These are phyloP conservation scores for Meyerozyma elateridarum DNA, from an alignment of 1,139 yeast genomes.

Conservation along the genomic window DNA sequence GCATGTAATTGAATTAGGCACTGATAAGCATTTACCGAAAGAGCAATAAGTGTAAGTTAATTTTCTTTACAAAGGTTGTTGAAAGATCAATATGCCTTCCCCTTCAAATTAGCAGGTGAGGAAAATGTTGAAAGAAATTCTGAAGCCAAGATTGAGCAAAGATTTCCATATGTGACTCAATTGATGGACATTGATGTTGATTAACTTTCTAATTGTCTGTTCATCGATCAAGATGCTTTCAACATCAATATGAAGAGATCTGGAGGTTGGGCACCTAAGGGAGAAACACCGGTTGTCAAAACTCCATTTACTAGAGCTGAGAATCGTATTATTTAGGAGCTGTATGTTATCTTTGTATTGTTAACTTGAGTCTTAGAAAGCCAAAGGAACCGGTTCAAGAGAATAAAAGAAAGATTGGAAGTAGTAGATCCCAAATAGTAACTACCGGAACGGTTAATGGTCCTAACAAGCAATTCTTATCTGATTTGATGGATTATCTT, in stretches of 20 bases:
- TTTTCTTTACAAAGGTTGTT: slow-evolving; percentile 3
- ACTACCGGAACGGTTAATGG: slow-evolving; percentile 6
- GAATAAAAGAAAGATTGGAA: slow-evolving; percentile 1
- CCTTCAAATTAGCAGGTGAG: slow-evolving; percentile 6
- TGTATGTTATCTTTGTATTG: slow-evolving; percentile 5
- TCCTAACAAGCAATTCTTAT: slow-evolving; percentile 6
- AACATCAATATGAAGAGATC: slow-evolving; percentile 5
- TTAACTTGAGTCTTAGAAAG: slow-evolving; percentile 6
- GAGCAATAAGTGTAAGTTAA: slow-evolving; percentile 5
- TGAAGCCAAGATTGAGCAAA: slow-evolving; percentile 1
- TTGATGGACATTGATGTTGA: slow-evolving; percentile 1
- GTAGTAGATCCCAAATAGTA: background rate
- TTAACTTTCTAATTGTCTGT: slow-evolving; percentile 5
- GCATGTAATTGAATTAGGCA: too few relatives aligned
- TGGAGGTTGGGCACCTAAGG: slow-evolving; percentile 5
- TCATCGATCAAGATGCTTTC: slow-evolving; percentile 7
- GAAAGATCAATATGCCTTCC: slow-evolving; percentile 3
- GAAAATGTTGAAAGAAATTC: slow-evolving; percentile 6
- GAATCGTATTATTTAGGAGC: slow-evolving; percentile 1
- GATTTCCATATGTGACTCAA: slow-evolving; percentile 1
- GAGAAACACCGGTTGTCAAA: slow-evolving; percentile 5
- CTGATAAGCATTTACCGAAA: too few relatives aligned
- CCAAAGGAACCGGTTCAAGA: slow-evolving; percentile 2
- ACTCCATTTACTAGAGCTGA: slow-evolving; percentile 6
- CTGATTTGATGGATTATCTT: slow-evolving; percentile 4